These are phyloP conservation scores for Zhuliangozyma parablackwelliae DNA, from an alignment of 1,139 yeast species.

Conservation along the genomic window DNA sequence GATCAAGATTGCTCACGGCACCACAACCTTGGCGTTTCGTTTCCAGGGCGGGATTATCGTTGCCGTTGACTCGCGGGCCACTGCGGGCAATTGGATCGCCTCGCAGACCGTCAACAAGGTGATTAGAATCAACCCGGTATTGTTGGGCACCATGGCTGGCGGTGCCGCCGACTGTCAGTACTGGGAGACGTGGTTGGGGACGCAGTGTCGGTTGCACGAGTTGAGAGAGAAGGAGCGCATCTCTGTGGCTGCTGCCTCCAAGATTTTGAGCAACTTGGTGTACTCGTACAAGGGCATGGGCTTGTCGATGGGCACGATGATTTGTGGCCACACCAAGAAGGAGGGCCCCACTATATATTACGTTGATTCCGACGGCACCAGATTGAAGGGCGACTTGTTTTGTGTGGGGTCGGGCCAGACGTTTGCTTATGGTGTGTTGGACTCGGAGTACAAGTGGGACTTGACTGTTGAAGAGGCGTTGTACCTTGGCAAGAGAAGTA, in stretches of 20 bases:
- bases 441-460: conserved; percentile 88
- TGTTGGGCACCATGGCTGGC: conserved; percentile 98
- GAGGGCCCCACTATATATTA: conserved; percentile 95
- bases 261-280: conserved; percentile 84
- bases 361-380: conserved; percentile 95
- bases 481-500: conserved; percentile 90
- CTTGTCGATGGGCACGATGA: conserved; percentile 98
- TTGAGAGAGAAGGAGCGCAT: conserved; percentile 91
- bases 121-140: conserved; percentile 89
- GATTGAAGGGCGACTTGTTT: conserved; percentile 90
- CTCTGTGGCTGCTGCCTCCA: conserved; percentile 95
- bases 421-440: conserved; percentile 98
- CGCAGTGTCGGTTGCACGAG: conserved; percentile 94
- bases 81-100: conserved; percentile 98
- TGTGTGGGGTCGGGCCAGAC: conserved; percentile 99
- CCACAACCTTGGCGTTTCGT: conserved; percentile 94
- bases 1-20: conserved; percentile 97
- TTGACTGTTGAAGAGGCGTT: conserved; percentile 88
- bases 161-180: conserved; percentile 99
- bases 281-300: conserved; percentile 97
- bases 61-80: conserved; percentile 96
- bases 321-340: conserved; percentile 92
- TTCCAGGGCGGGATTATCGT: conserved; percentile 94
- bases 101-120: conserved; percentile 97
- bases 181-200: conserved; percentile 99